phyloP scores from a whole-genome alignment of 495 filamentous ascomycete genomes.

The Copromyces sp. region DNA sequence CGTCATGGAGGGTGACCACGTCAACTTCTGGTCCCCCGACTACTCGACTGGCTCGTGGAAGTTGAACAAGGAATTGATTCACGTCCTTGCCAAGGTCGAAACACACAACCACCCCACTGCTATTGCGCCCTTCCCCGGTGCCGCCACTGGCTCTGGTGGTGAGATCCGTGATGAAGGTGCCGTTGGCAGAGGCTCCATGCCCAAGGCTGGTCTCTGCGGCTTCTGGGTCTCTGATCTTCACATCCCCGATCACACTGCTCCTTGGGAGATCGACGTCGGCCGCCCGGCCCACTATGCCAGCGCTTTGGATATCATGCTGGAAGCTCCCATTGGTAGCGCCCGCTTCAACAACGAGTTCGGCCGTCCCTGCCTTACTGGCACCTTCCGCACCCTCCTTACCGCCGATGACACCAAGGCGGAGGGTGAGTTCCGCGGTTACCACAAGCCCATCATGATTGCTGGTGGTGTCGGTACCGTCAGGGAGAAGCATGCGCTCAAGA shows the following conservation, averaged over 20 bases:
- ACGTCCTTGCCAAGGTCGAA: constrained; percentile 90
- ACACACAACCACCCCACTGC: constrained; percentile 98
- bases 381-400: constrained; percentile 77
- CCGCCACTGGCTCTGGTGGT: constrained; percentile 90
- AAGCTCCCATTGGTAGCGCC: constrained; percentile 89
- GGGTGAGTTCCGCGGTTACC: constrained; percentile 75
- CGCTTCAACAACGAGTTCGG: constrained; percentile 98
- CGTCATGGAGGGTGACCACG: constrained; percentile 67
- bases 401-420: constrained; percentile 35
- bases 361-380: constrained; percentile 78
- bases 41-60: constrained; percentile 79
- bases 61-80: constrained; percentile 74
- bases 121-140: constrained; percentile 74
- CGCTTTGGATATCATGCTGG: constrained; percentile 91
- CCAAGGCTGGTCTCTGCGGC: constrained; percentile 85
- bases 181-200: constrained; percentile 82
- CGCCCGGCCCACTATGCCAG: constrained; percentile 87
- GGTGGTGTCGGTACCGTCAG: constrained; percentile 95
- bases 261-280: constrained; percentile 88
- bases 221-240: constrained; percentile 90
- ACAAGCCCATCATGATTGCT: constrained; percentile 99
- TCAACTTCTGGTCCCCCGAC: constrained; percentile 76
- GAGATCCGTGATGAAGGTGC: constrained; percentile 93
- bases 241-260: constrained; percentile 68
- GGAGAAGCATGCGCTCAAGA: constrained; percentile 82